These are phyloP conservation scores for Acanthamoeba lenticulata DNA, from an alignment of 208 protist genomes.

Conservation along the genomic window DNA sequence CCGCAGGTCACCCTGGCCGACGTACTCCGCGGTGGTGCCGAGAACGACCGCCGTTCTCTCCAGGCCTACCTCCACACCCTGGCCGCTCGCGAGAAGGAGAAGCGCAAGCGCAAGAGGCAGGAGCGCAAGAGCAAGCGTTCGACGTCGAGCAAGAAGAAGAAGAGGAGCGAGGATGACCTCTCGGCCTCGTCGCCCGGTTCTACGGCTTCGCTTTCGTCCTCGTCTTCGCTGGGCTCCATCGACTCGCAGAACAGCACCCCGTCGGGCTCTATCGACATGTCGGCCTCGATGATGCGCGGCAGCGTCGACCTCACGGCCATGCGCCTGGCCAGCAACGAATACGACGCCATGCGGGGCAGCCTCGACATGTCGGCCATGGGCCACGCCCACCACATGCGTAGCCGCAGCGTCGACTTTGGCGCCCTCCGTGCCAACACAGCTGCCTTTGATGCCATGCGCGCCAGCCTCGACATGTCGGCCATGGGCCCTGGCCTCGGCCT, in stretches of 20 bases:
- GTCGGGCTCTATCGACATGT: not conserved
- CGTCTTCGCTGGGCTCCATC: not conserved
- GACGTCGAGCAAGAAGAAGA: not conserved
- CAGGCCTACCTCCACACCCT: not conserved
- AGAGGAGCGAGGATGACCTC: constrained; percentile 77
- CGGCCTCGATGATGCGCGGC: not conserved
- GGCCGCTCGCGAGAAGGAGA: not conserved
- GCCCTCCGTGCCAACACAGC: not conserved
- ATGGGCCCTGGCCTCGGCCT: not conserved
- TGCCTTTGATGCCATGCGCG: constrained; percentile 1
- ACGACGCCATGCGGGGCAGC: not conserved
- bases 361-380: not conserved
- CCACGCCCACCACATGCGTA: not conserved
- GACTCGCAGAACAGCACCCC: not conserved
- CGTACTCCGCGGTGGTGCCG: not conserved
- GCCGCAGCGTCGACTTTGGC: not conserved
- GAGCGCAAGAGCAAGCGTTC: not conserved
- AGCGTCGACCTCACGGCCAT: constrained; percentile 5
- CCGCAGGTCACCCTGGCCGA: not conserved
- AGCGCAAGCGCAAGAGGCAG: not conserved
- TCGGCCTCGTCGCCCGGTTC: constrained; percentile 65
- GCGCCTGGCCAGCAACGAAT: not conserved
- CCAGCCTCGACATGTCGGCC: constrained; percentile 19
- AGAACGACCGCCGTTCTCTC: not conserved
- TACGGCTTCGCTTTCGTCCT: no score